Evolutionary conservation across 1,139 yeast species (phyloP).

Genomic region (Diutina scorzettiae): DNA sequence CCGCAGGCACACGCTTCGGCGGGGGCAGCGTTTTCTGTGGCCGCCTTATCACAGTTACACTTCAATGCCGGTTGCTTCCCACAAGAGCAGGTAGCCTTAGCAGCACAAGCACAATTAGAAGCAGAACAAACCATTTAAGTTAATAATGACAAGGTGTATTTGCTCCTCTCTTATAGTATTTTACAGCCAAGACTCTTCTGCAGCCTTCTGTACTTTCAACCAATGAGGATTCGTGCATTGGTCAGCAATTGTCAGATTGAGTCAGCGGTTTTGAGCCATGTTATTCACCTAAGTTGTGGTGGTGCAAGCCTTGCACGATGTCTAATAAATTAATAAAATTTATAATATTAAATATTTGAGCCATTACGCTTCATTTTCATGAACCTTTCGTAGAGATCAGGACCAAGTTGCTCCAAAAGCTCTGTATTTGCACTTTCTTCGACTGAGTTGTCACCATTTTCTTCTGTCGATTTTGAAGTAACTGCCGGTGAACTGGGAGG

Average conservation of each 20-base stretch:
- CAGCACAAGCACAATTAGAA: slow-evolving; percentile 35
- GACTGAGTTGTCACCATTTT: neutral
- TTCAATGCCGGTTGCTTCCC: slow-evolving; percentile 36
- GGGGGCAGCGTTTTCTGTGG: slow-evolving; percentile 29
- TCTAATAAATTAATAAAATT: neutral
- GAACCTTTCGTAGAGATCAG: neutral
- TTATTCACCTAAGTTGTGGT: neutral
- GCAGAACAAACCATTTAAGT: slow-evolving; percentile 29
- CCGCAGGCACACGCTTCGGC: slow-evolving; percentile 36
- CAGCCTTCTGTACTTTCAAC: neutral
- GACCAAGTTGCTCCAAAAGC: neutral
- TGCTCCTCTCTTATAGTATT: neutral
- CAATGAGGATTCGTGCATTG: neutral
- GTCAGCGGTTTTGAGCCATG: no score
- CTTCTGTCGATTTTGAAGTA: neutral
- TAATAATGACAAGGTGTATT: neutral
- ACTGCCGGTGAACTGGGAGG: neutral
- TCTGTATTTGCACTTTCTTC: neutral
- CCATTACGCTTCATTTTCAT: neutral
- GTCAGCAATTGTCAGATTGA: neutral
- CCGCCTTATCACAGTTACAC: slow-evolving; percentile 33
- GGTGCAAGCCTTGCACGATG: neutral
- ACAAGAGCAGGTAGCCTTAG: slow-evolving; percentile 39
- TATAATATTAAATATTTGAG: neutral
- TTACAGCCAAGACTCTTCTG: neutral